Percentiles rank a stretch among this genome's conserved stretches.
These are phyloP conservation scores for Fusarium euwallaceae DNA, from an alignment of 2,329 filamentous ascomycete species.

Conservation along the genomic window DNA sequence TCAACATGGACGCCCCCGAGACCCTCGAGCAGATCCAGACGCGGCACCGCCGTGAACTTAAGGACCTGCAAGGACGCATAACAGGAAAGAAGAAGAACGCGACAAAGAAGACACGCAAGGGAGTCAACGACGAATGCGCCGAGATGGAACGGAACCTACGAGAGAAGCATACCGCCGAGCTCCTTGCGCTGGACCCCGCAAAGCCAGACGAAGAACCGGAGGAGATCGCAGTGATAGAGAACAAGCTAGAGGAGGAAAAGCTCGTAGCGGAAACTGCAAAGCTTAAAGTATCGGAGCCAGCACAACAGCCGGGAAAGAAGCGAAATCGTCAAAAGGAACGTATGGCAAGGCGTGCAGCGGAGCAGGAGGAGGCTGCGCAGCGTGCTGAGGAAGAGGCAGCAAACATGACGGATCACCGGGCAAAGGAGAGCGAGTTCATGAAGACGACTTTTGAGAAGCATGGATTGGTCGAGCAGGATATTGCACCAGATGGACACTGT, in stretches of 20 bases:
- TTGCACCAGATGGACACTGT: conserved; percentile 93
- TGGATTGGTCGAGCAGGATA: conserved; percentile 79
- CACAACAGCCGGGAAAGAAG: conserved; percentile 69
- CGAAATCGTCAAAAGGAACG: conserved; percentile 93
- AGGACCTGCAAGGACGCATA: conserved; percentile 85
- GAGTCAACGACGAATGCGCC: conserved; percentile 82
- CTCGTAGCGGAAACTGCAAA: conserved; percentile 40
- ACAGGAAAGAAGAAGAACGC: conserved; percentile 98
- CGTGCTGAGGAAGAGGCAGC: conserved; percentile 82
- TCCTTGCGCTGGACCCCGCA: conserved; percentile 57
- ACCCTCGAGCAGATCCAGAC: conserved; percentile 81
- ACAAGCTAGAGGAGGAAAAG: conserved; percentile 21
- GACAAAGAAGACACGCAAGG: conserved; percentile 86
- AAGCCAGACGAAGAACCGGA: conserved; percentile 31
- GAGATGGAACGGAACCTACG: conserved; percentile 75
- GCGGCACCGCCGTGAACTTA: conserved; percentile 88
- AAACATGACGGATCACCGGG: conserved; percentile 78
- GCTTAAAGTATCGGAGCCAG: conserved; percentile 34
- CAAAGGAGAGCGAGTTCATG: conserved; percentile 79
- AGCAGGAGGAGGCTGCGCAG: conserved; percentile 77
- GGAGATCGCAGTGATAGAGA: conserved; percentile 17
- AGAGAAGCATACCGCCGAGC: conserved; percentile 75
- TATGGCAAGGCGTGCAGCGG: conserved; percentile 88
- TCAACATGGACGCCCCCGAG: conserved; percentile 54
- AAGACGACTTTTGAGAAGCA: conserved; percentile 72